Evolutionary conservation across 331 rosid genomes (phyloP).

Genomic region (Saraca asoca): DNA sequence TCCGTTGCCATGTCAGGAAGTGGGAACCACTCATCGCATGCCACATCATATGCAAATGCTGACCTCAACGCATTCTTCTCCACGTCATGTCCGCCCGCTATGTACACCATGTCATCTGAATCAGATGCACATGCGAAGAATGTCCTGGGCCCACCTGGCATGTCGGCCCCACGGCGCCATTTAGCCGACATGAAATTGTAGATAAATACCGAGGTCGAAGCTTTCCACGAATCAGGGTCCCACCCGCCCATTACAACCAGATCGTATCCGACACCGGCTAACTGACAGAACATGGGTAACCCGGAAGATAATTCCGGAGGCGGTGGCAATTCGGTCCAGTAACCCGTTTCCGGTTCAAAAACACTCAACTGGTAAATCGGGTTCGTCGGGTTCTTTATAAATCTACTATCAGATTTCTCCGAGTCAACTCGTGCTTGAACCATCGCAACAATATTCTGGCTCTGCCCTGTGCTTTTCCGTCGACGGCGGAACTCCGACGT

Average conservation of each 20-base stretch:
- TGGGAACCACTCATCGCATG: conserved; percentile 37
- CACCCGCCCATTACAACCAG: conserved; percentile 69
- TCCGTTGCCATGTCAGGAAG: conserved; percentile 55
- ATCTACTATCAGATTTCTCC: conserved; percentile 18
- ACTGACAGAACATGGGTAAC: conserved; percentile 63
- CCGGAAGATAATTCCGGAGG: conserved; percentile 37
- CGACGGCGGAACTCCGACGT: conserved; percentile 56
- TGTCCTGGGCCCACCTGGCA: conserved; percentile 60
- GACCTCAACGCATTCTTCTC: conserved; percentile 61
- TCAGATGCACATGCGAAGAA: conserved; percentile 60
- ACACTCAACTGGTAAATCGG: conserved; percentile 49
- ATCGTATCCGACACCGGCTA: conserved; percentile 49
- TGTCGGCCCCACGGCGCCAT: conserved; percentile 61
- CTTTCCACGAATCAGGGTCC: conserved; percentile 58
- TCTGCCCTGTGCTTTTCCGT: conserved; percentile 37
- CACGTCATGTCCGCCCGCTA: conserved; percentile 64
- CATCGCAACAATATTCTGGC: conserved; percentile 47
- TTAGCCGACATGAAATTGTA: conserved; percentile 44
- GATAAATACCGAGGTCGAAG: conserved; percentile 50
- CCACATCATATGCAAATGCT: conserved; percentile 48
- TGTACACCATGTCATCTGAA: conserved; percentile 37
- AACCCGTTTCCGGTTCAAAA: conserved; percentile 43
- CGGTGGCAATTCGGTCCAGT: conserved; percentile 52
- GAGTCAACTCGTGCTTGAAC: conserved; percentile 49
- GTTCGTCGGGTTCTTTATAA: conserved; percentile 24